These are phyloP conservation scores for Colletotrichum euphorbiae DNA, from an alignment of 2,329 filamentous ascomycete species.

Conservation along the genomic window DNA sequence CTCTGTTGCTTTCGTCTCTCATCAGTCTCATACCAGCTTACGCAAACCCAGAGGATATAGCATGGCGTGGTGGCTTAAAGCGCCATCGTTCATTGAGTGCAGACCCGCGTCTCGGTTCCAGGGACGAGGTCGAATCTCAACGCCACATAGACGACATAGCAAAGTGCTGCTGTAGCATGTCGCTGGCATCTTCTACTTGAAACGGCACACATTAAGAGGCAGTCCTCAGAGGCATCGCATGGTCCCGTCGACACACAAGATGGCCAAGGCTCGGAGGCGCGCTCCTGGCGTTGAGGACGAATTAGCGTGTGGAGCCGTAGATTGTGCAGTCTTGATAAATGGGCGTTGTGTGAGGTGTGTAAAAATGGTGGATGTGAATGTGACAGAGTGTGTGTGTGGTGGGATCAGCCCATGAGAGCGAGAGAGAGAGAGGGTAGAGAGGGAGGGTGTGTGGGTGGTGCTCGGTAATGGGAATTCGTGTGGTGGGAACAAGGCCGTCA, in stretches of 20 bases:
- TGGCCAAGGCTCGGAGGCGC: constrained; percentile 33
- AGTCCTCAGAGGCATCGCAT: constrained; percentile 15
- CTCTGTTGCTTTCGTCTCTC: constrained; percentile 27
- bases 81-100: constrained; percentile 14
- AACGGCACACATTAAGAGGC: constrained; percentile 29
- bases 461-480: constrained; percentile 11
- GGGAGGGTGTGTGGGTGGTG: constrained; percentile 1
- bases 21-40: constrained; percentile 17
- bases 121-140: constrained; percentile 7
- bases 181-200: constrained; percentile 33
- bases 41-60: constrained; percentile 1
- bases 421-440: background rate
- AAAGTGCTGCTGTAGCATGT: background rate
- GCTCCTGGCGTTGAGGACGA: constrained; percentile 24
- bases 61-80: constrained; percentile 4
- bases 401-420: background rate
- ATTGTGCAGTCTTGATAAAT: constrained; percentile 35
- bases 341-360: constrained; percentile 32
- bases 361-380: constrained; percentile 10
- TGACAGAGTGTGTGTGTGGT: too few species aligned
- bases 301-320: constrained; percentile 34
- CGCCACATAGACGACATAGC: constrained; percentile 7
- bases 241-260: constrained; percentile 14
- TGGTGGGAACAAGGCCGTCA: background rate
- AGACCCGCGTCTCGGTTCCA: constrained; percentile 13